phyloP scores from a whole-genome alignment of 169 alveolate genomes.

The Plasmodium vivax region DNA sequence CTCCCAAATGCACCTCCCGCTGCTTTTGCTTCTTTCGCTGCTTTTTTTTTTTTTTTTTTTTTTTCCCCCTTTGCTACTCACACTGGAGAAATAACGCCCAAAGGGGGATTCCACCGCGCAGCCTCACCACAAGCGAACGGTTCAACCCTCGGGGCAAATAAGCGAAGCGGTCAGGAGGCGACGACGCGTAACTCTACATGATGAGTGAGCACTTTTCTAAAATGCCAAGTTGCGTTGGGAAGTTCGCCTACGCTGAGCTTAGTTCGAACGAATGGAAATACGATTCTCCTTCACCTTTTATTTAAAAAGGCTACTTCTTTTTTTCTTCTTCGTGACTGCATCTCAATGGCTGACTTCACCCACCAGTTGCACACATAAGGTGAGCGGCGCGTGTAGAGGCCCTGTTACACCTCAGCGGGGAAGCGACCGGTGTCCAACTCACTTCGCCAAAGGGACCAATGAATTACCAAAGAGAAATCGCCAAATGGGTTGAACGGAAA shows the following conservation, averaged over 20 bases:
- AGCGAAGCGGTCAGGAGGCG: not conserved
- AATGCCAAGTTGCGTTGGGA: not conserved
- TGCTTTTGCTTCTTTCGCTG: no score
- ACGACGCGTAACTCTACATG: not conserved
- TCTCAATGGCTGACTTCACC: not conserved
- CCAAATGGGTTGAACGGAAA: slow-evolving; percentile 30
- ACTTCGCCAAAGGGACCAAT: not conserved
- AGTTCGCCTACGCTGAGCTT: not conserved
- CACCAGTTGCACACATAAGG: not conserved
- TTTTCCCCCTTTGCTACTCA: not conserved
- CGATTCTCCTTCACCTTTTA: not conserved
- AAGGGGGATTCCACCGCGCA: not conserved
- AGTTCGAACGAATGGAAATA: not conserved
- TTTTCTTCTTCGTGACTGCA: no score
- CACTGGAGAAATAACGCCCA: not conserved
- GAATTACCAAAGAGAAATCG: slow-evolving; percentile 22
- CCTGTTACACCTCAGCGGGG: not conserved
- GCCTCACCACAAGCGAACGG: not conserved
- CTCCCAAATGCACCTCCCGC: not conserved
- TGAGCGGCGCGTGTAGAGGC: not conserved
- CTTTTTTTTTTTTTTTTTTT: no score
- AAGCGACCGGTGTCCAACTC: not conserved
- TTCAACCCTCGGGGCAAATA: not conserved
- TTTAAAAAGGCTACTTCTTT: not conserved
- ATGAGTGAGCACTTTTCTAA: not conserved